Evolutionary conservation across 768 basidiomycete species (phyloP).

Genomic region (Calocybe cyanea): DNA sequence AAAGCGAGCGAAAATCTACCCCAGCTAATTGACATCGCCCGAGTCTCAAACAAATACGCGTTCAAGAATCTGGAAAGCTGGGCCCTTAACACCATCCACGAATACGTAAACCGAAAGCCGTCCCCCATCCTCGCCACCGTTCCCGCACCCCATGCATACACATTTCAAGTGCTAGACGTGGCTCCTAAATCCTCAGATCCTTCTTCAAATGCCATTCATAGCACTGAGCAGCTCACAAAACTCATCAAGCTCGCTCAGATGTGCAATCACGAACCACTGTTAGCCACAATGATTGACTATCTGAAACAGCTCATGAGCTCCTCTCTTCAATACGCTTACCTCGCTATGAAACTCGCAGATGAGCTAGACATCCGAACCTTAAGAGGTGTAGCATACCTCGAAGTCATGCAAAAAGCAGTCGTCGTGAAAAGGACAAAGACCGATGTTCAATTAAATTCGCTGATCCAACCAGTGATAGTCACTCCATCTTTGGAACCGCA

Average conservation of each 20-base stretch:
- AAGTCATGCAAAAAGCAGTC: conserved; percentile 64
- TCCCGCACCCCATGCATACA: conserved; percentile 32
- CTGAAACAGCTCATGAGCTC: conserved; percentile 58
- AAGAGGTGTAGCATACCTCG: conserved; percentile 64
- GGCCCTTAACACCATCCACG: conserved; percentile 71
- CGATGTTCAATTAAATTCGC: conserved; percentile 22
- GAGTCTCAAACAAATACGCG: conserved; percentile 67
- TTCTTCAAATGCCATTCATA: conserved; percentile 22
- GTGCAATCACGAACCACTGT: conserved; percentile 58
- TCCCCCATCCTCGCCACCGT: conserved; percentile 46
- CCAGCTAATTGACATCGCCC: conserved; percentile 58
- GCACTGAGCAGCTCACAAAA: conserved; percentile 49
- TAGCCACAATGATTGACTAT: conserved; percentile 55
- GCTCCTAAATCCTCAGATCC: conserved; percentile 10
- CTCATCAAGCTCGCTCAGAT: conserved; percentile 64
- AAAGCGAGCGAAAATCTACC: conserved; percentile 47
- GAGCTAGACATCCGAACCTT: conserved; percentile 60
- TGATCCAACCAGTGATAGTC: conserved; percentile 6
- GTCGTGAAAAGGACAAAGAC: conserved; percentile 35
- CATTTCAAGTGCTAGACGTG: conserved; percentile 19
- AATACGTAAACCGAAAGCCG: conserved; percentile 57
- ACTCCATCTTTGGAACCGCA: neutral
- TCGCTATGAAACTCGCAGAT: conserved; percentile 71
- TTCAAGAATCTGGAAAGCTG: conserved; percentile 74
- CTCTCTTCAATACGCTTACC: conserved; percentile 64